phyloP scores from a whole-genome alignment of 2,329 filamentous ascomycete genomes.

The Pseudogymnoascus destructans region DNA sequence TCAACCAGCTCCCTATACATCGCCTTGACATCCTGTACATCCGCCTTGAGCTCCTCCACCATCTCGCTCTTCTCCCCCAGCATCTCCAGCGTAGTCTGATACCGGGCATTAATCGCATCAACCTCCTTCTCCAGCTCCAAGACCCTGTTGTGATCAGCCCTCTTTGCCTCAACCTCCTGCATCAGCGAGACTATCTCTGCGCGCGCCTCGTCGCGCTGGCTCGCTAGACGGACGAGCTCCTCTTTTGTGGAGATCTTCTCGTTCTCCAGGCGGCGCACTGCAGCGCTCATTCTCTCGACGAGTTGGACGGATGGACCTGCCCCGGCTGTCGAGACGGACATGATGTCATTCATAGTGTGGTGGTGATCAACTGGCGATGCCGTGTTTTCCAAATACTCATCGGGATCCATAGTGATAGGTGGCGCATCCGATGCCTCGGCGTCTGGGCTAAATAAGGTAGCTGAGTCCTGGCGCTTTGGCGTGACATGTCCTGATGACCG shows the following conservation, averaged over 20 bases:
- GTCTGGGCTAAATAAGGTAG: slow-evolving; percentile 17
- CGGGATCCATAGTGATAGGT: slow-evolving; percentile 27
- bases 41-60: slow-evolving; percentile 78
- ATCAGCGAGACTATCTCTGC: slow-evolving; percentile 82
- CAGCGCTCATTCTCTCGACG: slow-evolving; percentile 89
- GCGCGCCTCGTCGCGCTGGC: slow-evolving; percentile 87
- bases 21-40: slow-evolving; percentile 85
- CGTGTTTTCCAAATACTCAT: slow-evolving; percentile 37
- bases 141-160: slow-evolving; percentile 45
- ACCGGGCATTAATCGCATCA: slow-evolving; percentile 56
- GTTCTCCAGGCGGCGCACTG: slow-evolving; percentile 77
- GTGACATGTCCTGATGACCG: slow-evolving; percentile 22
- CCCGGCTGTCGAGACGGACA: slow-evolving; percentile 77
- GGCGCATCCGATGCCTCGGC: slow-evolving; percentile 18
- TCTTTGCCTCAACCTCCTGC: slow-evolving; percentile 67
- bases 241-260: slow-evolving; percentile 85
- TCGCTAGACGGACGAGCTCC: slow-evolving; percentile 64
- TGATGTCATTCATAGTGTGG: slow-evolving; percentile 66
- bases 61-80: slow-evolving; percentile 93
- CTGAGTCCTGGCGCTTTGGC: slow-evolving; percentile 24
- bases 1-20: slow-evolving; percentile 93
- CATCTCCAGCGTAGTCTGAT: slow-evolving; percentile 87
- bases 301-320: slow-evolving; percentile 89
- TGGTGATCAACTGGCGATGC: slow-evolving; percentile 48
- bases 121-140: slow-evolving; percentile 55